Percentiles rank a stretch among this genome's conserved stretches.
Conservation (phyloP, 2,329 filamentous ascomycete genomes). For the Harringtonia aguacate region DNA sequence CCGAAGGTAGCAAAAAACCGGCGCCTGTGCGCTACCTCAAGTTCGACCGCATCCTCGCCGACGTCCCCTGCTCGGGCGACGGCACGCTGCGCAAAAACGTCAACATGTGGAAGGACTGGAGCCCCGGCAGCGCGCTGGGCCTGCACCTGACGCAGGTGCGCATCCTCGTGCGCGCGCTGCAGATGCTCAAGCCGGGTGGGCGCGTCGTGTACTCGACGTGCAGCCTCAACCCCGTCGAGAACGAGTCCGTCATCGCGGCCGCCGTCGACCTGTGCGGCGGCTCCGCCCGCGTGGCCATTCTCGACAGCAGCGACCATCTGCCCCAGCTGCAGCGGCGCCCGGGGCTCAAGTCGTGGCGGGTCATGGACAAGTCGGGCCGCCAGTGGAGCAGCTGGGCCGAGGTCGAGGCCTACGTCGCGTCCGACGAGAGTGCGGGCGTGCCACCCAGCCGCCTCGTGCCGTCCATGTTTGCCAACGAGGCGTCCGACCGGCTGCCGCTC, state of each 20-base stretch:
- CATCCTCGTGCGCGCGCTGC: conserved; percentile 82
- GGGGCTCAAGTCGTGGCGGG: conserved; percentile 73
- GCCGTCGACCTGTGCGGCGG: conserved; percentile 90
- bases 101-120: conserved; percentile 93
- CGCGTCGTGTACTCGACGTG: conserved; percentile 96
- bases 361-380: conserved; percentile 77
- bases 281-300: conserved; percentile 64
- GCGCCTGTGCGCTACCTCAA: conserved; percentile 56
- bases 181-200: conserved; percentile 92
- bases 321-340: conserved; percentile 64
- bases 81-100: conserved; percentile 90
- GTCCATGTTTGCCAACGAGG: conserved; percentile 68
- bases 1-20: background rate
- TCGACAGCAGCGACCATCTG: conserved; percentile 73
- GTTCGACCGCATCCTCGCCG: conserved; percentile 91
- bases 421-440: conserved; percentile 41
- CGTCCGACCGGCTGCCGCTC: conserved; percentile 58
- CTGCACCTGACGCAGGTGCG: conserved; percentile 79
- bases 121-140: conserved; percentile 74
- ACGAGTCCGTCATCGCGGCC: conserved; percentile 81
- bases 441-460: conserved; percentile 60
- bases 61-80: conserved; percentile 94
- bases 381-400: conserved; percentile 77
- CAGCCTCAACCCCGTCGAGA: conserved; percentile 97
- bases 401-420: conserved; percentile 57